Evolutionary conservation across 176 grass and related monocot genomes (phyloP), one percentile per base, ranked within the genome.

Genomic region (Pontederia crassipes): DNA sequence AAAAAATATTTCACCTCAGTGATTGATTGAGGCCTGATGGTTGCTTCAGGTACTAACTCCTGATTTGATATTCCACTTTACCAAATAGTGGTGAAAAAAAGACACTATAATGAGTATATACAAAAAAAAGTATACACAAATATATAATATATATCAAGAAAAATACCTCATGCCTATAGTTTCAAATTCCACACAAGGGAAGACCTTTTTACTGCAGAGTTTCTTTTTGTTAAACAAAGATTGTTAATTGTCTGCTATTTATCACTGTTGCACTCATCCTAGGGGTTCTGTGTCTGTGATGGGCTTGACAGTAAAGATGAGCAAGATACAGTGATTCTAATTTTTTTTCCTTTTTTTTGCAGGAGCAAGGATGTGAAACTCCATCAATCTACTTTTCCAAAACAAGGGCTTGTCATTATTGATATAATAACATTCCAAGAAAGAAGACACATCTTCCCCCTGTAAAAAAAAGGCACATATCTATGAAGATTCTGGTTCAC

Each of bases 11-110:
- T 24, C 16, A 54, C 45, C 16, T 28, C 12, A 52, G 48, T 60
- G 56, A 71, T 14, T 72, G 69, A 72, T 61, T 72, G 69, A 72
- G 14, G 59, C 5, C 20, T 46, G 59, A 17, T 62, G 32, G 45
- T 12, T 50, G 57, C 24, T 50, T 50, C 27, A 29, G 13, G 13
- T 20, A 57, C 9, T 57, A 12, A 72, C 26, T 40, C 46, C 8
- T 12, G 15, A 52, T 15, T 50, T 9, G 48, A 48, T 28, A 45
- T 59, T n/a, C 12, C 12, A 46, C 10, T 62, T 45, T 62, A 14
- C 32, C n/a, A 12, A 62, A 62, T 46, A 8, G 29, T 45, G 10
- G 11, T 45, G 45, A n/a, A 28, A 62, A 62, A 35, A 62, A 62
- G 28, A 16, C 45, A 5, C 27, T 35, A 45, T 62, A 45, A 40